These are phyloP conservation scores for Limnanthes douglasii DNA, from an alignment of 345 rosid species.

Conservation along the genomic window DNA sequence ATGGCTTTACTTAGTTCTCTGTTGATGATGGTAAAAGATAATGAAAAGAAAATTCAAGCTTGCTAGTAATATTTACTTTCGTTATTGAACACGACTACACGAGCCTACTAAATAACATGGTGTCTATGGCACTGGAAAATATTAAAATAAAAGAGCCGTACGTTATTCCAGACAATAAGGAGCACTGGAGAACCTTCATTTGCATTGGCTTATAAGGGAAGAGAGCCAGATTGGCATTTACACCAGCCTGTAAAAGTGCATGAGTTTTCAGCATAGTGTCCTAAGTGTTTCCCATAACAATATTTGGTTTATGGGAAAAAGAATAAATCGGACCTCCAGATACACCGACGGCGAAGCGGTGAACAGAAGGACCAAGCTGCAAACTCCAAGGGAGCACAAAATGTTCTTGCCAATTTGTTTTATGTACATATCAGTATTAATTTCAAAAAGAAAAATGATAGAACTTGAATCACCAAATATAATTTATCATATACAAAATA, in stretches of 20 bases:
- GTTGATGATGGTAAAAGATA: too few species aligned
- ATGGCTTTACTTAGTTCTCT: too few species aligned
- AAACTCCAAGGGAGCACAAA: slow-evolving; percentile 72
- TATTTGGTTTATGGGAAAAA: not conserved
- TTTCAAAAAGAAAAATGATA: not conserved
- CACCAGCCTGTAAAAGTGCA: slow-evolving; percentile 43
- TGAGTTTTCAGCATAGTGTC: too few species aligned
- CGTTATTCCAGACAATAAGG: slow-evolving; percentile 72
- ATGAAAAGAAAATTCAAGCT: too few species aligned
- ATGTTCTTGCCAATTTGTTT: slow-evolving; percentile 72
- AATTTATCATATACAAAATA: too few species aligned
- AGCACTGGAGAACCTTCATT: slow-evolving; percentile 78
- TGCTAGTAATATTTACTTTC: too few species aligned
- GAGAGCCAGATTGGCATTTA: slow-evolving; percentile 44
- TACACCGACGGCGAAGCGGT: slow-evolving; percentile 58
- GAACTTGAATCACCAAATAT: too few species aligned
- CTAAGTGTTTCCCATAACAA: too few species aligned
- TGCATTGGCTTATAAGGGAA: slow-evolving; percentile 56
- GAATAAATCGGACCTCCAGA: slow-evolving; percentile 38
- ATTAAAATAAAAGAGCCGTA: slow-evolving; percentile 12
- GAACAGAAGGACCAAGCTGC: slow-evolving; percentile 70
- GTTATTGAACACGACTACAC: too few species aligned
- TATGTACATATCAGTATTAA: slow-evolving; percentile 20
- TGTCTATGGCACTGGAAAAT: not conserved
- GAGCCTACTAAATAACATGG: too few species aligned